Conservation (phyloP, 371 early-diverging fungal genomes). For the Syncephalastrum monosporum region DNA sequence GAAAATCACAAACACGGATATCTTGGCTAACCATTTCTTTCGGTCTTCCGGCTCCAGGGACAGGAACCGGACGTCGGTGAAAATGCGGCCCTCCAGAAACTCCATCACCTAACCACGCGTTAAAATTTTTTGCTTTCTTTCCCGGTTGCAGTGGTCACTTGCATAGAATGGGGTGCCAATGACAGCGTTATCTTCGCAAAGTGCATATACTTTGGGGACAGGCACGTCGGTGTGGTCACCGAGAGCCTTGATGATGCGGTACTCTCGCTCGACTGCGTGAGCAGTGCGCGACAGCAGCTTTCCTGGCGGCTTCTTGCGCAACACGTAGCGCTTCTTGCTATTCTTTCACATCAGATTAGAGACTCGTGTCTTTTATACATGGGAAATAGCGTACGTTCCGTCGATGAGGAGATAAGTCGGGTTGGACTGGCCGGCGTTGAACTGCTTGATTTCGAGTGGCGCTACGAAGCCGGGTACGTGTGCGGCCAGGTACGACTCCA, state of each 20-base stretch:
- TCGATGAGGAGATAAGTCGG: constrained; percentile 84
- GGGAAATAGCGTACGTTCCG: constrained; percentile 50
- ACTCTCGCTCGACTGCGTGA: constrained; percentile 91
- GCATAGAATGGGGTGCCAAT: constrained; percentile 91
- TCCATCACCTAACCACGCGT: constrained; percentile 71
- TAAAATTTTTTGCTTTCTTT: constrained; percentile 6
- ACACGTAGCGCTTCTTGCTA: constrained; percentile 50
- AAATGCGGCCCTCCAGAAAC: constrained; percentile 84
- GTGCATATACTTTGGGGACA: constrained; percentile 79
- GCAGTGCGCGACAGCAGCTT: constrained; percentile 77
- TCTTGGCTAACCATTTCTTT: constrained; percentile 38
- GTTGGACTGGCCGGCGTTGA: constrained; percentile 89
- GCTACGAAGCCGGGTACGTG: constrained; percentile 51
- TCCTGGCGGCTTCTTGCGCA: constrained; percentile 92
- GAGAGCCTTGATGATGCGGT: constrained; percentile 74
- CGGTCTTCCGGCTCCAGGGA: constrained; percentile 55
- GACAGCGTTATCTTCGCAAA: constrained; percentile 76
- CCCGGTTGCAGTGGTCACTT: constrained; percentile 15
- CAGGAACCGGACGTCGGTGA: constrained; percentile 58
- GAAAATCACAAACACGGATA: not conserved
- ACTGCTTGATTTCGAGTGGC: constrained; percentile 78
- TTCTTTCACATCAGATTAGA: not conserved
- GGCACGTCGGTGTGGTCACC: constrained; percentile 72
- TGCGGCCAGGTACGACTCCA: constrained; percentile 57
- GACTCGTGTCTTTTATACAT: not conserved